Conservation (phyloP, 805 yeast species). For the Lipomyces japonicus region DNA sequence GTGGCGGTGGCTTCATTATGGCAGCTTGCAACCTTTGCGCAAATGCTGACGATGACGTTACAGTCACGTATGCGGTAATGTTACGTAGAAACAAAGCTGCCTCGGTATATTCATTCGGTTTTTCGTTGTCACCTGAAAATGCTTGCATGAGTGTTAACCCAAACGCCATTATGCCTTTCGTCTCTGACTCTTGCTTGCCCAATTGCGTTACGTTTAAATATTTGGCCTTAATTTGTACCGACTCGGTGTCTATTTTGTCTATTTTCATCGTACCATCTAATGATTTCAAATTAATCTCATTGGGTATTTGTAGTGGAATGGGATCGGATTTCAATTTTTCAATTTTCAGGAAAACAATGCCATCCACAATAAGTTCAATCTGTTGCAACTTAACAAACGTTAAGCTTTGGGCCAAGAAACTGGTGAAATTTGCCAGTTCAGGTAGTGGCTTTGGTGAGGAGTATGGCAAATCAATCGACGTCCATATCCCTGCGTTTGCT, state of each 20-base stretch:
- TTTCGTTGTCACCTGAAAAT: constrained; percentile 28
- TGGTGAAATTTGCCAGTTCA: constrained; percentile 37
- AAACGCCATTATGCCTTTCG: constrained; percentile 21
- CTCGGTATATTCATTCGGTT: constrained; percentile 36
- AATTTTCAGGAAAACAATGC: constrained; percentile 32
- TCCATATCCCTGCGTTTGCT: constrained; percentile 33
- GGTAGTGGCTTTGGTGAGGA: constrained; percentile 34
- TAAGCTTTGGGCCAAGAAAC: constrained; percentile 41
- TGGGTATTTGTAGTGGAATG: constrained; percentile 29
- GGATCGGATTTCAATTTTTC: constrained; percentile 32
- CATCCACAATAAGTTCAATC: constrained; percentile 35
- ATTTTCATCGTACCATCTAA: constrained; percentile 33
- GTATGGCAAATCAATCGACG: constrained; percentile 41
- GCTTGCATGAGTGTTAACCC: constrained; percentile 24
- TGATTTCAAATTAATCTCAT: constrained; percentile 28
- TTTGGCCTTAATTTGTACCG: constrained; percentile 33
- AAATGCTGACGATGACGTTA: constrained; percentile 35
- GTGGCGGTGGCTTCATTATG: constrained; percentile 43
- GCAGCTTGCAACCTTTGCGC: constrained; percentile 38
- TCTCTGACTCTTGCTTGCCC: constrained; percentile 27
- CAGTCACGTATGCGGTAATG: constrained; percentile 36
- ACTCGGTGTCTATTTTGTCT: constrained; percentile 28
- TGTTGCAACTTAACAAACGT: constrained; percentile 36
- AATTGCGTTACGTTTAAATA: constrained; percentile 40
- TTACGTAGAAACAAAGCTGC: constrained; percentile 33